Evolutionary conservation across 805 yeast species (phyloP).

Genomic region (Kodamaea sagamina): DNA sequence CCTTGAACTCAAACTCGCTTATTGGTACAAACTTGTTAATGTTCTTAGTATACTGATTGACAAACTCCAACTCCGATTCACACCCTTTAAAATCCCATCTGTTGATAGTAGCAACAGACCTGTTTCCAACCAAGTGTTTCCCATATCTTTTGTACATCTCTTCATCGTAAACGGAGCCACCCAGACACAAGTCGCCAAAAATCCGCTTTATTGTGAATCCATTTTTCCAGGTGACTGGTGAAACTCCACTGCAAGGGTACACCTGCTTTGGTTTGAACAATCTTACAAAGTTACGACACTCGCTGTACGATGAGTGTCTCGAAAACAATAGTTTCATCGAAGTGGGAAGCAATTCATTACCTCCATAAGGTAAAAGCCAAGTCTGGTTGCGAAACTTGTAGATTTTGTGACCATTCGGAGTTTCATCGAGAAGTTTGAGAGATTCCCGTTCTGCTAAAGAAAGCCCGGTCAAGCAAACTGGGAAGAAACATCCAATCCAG

Average conservation of each 20-base stretch:
- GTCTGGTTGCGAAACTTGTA: conserved; percentile 23
- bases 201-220: conserved; percentile 43
- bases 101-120: conserved; percentile 29
- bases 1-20: conserved; percentile 16
- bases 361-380: conserved; percentile 33
- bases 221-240: conserved; percentile 31
- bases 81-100: conserved; percentile 38
- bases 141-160: conserved; percentile 20
- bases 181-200: conserved; percentile 39
- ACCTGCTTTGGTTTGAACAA: conserved; percentile 43
- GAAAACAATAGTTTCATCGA: conserved; percentile 43
- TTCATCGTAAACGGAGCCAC: conserved; percentile 18
- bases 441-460: conserved; percentile 15
- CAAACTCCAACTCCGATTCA: conserved; percentile 27
- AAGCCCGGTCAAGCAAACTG: conserved; percentile 23
- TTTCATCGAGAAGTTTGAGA: conserved; percentile 17
- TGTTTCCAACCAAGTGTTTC: conserved; percentile 8
- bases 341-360: conserved; percentile 34
- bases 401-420: conserved; percentile 25
- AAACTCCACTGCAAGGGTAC: conserved; percentile 42
- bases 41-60: conserved; percentile 10
- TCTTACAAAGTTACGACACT: conserved; percentile 35
- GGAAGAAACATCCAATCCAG: conserved; percentile 30
- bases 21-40: conserved; percentile 1
- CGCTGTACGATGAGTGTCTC: conserved; percentile 50